Percentiles rank a stretch among this genome's conserved stretches.
Conservation (phyloP, 2,329 filamentous ascomycete genomes). For the Fusarium succisae region DNA sequence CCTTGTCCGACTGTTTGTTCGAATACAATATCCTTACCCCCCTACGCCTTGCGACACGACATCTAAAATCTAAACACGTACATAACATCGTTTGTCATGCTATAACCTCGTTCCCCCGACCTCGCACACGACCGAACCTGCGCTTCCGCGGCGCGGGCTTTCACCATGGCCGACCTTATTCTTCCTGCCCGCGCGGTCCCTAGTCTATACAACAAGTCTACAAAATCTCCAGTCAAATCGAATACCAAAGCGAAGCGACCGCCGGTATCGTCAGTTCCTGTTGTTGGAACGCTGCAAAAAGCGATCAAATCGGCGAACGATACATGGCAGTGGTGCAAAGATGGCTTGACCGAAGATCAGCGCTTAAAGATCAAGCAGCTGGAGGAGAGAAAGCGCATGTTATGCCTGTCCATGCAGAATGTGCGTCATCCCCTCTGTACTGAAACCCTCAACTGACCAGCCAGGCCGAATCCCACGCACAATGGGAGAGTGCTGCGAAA, state of each 20-base stretch:
- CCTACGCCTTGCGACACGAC: not conserved
- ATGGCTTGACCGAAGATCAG: conserved; percentile 63
- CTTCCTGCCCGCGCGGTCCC: conserved; percentile 38
- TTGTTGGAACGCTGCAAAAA: conserved; percentile 42
- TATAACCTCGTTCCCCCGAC: conserved; percentile 9
- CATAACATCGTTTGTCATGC: conserved; percentile 15
- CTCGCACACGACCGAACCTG: conserved; percentile 16
- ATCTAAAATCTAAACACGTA: not conserved
- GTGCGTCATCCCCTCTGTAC: conserved; percentile 53
- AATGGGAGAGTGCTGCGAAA: conserved; percentile 80
- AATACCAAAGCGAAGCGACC: conserved; percentile 41
- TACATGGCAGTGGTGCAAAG: conserved; percentile 58
- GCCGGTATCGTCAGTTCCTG: conserved; percentile 19
- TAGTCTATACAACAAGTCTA: conserved; percentile 31
- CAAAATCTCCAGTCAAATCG: conserved; percentile 22
- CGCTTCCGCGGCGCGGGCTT: conserved; percentile 9
- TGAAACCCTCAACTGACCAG: conserved; percentile 2
- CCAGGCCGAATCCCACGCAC: conserved; percentile 72
- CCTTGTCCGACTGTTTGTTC: conserved; percentile 4
- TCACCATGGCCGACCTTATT: conserved; percentile 43
- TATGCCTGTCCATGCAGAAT: conserved; percentile 72
- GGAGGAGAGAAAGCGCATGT: conserved; percentile 70
- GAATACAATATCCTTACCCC: not conserved
- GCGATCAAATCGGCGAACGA: conserved; percentile 54
- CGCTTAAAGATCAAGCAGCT: conserved; percentile 55